Evolutionary conservation across 345 rosid genomes (phyloP), one percentile per base, ranked within the genome.

Genomic region (Iberis pinnata): DNA sequence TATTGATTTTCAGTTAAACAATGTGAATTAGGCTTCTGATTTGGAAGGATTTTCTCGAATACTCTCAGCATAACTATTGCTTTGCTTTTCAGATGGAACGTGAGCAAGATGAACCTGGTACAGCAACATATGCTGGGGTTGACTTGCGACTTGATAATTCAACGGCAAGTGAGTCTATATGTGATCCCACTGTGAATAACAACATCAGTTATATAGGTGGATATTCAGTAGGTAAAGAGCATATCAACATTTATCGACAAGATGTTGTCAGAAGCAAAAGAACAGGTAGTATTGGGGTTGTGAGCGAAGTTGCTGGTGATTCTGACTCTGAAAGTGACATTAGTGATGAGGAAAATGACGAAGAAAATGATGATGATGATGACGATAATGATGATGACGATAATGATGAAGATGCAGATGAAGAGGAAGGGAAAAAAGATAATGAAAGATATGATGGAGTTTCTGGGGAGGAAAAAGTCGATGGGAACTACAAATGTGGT

Each of bases 231-330:
- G 48, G 67, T 60, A 71, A 63, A 25, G 58, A 46, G 41, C 73
- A 72, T 26, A 80, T 78, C 1, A 73, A 66, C 60, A 61, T 86
- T 54, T 93, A 83, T 60, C 59, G 88, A 50, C 82, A 93, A 69
- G 99, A 93, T 74, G 70, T 88, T 55, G 95, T 88, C 29, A 76
- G 74, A 57, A 79, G 72, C 72, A 80, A 67, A 48, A 75, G 12
- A 35, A 75, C 51, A 40, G 80, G 81, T 40, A 67, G 64, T 48
- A 67, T 83, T 51, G 99, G 97, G 40, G 74, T 93, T 72, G 99
- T 93, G 32, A 83, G 83, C 49, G 97, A 83, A 69, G 89, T 83
- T 58, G 86, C 90, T 15, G 92, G 89, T 62, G 97, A 83, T 65
- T 83, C 86, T 0, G 97, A 93, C 74, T 83, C 99, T n/a, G 94